These are phyloP conservation scores for Corynespora cassiicola DNA, from an alignment of 2,329 filamentous ascomycete species.

Conservation along the genomic window DNA sequence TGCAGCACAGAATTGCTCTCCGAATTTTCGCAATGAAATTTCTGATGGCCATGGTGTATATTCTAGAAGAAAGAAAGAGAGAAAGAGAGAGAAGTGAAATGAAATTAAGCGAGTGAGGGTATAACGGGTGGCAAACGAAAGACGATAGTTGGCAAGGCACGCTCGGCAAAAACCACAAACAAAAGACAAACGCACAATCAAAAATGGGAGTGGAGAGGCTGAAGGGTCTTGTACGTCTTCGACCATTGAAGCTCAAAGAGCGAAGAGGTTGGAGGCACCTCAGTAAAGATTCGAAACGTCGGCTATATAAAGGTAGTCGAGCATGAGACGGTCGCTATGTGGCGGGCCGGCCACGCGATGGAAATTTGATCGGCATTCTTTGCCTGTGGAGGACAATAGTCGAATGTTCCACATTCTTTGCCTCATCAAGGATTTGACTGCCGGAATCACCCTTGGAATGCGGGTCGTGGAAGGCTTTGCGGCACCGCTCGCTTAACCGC, in stretches of 20 bases:
- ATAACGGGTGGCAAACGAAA: slow-evolving; percentile 5
- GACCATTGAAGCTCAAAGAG: too few species aligned
- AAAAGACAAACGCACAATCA: slow-evolving; percentile 7
- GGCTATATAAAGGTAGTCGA: slow-evolving; percentile 21
- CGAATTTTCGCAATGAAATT: slow-evolving; percentile 25
- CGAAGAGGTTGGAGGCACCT: too few species aligned
- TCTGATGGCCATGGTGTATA: slow-evolving; percentile 33
- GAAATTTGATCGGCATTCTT: slow-evolving; percentile 32
- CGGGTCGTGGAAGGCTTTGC: too few species aligned
- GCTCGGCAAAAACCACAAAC: too few species aligned
- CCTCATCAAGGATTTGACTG: slow-evolving; percentile 5
- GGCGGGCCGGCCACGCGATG: slow-evolving; percentile 24
- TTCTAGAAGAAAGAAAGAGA: slow-evolving; percentile 11
- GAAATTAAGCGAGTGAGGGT: slow-evolving; percentile 9
- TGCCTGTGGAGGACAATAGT: slow-evolving; percentile 31
- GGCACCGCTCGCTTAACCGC: too few species aligned
- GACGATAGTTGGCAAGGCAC: slow-evolving; percentile 9
- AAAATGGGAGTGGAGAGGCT: slow-evolving; percentile 8
- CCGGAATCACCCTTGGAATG: slow-evolving; percentile 14
- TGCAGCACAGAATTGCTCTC: slow-evolving; percentile 33
- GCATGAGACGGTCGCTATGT: slow-evolving; percentile 13
- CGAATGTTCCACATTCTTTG: slow-evolving; percentile 37
- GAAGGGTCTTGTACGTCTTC: slow-evolving; percentile 8
- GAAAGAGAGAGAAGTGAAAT: slow-evolving; percentile 9
- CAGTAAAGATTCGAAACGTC: too few species aligned